These are phyloP conservation scores for Euphorbia celastroides DNA, from an alignment of 441 rosid genomes.

Conservation along the genomic window DNA sequence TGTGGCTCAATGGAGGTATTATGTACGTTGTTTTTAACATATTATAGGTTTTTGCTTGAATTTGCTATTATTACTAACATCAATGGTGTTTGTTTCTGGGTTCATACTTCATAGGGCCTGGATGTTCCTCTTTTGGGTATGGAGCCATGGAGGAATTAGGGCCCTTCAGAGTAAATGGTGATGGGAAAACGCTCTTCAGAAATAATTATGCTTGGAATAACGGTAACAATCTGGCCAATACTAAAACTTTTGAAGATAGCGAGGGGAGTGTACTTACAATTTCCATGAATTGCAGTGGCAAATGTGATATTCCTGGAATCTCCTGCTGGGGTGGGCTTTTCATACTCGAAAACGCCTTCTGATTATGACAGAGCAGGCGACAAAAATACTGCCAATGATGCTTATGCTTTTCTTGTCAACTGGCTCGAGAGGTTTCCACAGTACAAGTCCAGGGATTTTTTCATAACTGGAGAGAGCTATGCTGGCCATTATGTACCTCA, in stretches of 20 bases:
- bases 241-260: no score
- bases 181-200: conserved; percentile 28
- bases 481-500: no score
- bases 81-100: not conserved
- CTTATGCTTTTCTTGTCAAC: conserved; percentile 27
- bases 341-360: conserved; percentile 28
- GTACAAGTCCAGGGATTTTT: conserved; percentile 32
- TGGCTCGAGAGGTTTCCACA: conserved; percentile 41
- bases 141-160: conserved; percentile 44
- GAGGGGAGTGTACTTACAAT: not conserved
- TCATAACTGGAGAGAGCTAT: conserved; percentile 35
- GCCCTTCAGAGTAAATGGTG: conserved; percentile 30
- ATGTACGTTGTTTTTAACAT: no score
- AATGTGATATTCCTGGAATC: conserved; percentile 35
- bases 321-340: conserved; percentile 38
- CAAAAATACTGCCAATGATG: conserved; percentile 24
- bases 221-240: conserved; percentile 17
- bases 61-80: not conserved
- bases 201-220: conserved; percentile 34
- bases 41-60: no score
- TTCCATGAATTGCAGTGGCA: conserved; percentile 17
- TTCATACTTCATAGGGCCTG: conserved; percentile 29
- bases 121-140: conserved; percentile 35
- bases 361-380: conserved; percentile 23
- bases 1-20: conserved; percentile 37